Evolutionary conservation across 1,284 basidiomycete genomes (phyloP).

Genomic region (Mycena sp.): DNA sequence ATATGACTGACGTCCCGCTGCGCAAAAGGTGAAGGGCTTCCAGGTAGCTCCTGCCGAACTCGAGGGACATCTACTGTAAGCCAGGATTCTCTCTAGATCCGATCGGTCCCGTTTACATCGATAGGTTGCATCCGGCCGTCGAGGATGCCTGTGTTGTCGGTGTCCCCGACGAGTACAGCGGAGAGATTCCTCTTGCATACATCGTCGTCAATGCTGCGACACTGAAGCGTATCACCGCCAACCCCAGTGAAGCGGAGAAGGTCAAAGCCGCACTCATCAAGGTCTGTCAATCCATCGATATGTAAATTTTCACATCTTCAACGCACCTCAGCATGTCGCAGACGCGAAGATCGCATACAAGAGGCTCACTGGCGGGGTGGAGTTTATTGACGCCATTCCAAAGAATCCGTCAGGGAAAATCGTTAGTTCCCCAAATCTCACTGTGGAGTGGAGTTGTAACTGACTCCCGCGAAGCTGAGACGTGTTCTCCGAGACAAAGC

Average conservation of each 20-base stretch:
- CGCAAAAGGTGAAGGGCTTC: conserved; percentile 60
- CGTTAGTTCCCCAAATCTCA: conserved; percentile 41
- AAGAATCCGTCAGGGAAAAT: conserved; percentile 81
- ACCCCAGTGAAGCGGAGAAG: conserved; percentile 46
- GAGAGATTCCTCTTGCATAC: conserved; percentile 81
- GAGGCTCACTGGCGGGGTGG: conserved; percentile 71
- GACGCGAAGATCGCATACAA: conserved; percentile 80
- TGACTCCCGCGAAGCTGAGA: conserved; percentile 44
- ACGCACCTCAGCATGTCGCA: conserved; percentile 59
- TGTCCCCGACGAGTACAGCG: conserved; percentile 79
- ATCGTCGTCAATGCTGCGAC: conserved; percentile 64
- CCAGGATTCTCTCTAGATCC: background rate
- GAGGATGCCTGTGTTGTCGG: conserved; percentile 72
- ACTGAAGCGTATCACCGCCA: conserved; percentile 46
- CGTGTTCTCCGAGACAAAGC: conserved; percentile 53
- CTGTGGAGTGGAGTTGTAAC: background rate
- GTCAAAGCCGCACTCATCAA: conserved; percentile 55
- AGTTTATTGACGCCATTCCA: conserved; percentile 73
- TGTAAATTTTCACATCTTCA: background rate
- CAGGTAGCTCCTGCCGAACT: conserved; percentile 76
- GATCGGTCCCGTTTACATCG: background rate
- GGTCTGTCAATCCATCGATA: conserved; percentile 37
- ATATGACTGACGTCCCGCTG: too few species aligned
- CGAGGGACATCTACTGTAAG: conserved; percentile 74
- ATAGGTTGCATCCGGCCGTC: conserved; percentile 53